Percentiles rank a stretch among this genome's conserved stretches.
Conservation (phyloP, 805 yeast genomes). For the Candida schatavii region DNA sequence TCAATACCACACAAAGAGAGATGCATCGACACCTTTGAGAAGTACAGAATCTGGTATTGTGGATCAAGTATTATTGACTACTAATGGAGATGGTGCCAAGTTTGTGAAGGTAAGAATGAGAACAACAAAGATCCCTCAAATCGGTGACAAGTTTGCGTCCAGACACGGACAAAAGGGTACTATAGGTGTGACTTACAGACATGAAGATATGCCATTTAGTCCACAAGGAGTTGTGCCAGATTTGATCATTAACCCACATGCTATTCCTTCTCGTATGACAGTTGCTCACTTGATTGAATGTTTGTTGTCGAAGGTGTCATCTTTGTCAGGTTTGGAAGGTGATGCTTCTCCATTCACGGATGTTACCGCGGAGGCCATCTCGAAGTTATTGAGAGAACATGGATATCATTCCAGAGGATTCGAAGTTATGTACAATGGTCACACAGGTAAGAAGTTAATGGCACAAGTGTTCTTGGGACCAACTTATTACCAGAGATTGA, state of each 20-base stretch:
- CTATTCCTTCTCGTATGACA: constrained; percentile 99
- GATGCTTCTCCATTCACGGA: constrained; percentile 99
- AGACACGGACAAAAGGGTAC: constrained; percentile 99
- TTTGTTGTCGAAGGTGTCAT: constrained; percentile 90
- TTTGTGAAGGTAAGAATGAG: constrained; percentile 98
- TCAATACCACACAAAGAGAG: constrained; percentile 96
- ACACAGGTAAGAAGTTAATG: constrained; percentile 96
- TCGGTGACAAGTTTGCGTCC: constrained; percentile 98
- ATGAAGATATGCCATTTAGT: constrained; percentile 98
- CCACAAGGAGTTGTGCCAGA: constrained; percentile 97
- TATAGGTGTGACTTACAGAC: constrained; percentile 96
- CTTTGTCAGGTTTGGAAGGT: constrained; percentile 95
- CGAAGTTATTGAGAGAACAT: constrained; percentile 86
- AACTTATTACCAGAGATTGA: constrained; percentile 95
- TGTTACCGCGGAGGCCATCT: constrained; percentile 96
- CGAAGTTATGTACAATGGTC: constrained; percentile 98
- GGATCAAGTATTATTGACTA: constrained; percentile 93
- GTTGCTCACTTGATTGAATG: constrained; percentile 99
- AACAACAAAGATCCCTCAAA: constrained; percentile 97
- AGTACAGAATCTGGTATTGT: constrained; percentile 98
- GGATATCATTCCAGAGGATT: constrained; percentile 98
- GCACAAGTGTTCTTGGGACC: constrained; percentile 99
- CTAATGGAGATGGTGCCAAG: constrained; percentile 97
- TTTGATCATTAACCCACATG: constrained; percentile 96
- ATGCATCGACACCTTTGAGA: constrained; percentile 96